Evolutionary conservation across 2,329 filamentous ascomycete species (phyloP).

Genomic region (Pseudogymnoascus sp.): DNA sequence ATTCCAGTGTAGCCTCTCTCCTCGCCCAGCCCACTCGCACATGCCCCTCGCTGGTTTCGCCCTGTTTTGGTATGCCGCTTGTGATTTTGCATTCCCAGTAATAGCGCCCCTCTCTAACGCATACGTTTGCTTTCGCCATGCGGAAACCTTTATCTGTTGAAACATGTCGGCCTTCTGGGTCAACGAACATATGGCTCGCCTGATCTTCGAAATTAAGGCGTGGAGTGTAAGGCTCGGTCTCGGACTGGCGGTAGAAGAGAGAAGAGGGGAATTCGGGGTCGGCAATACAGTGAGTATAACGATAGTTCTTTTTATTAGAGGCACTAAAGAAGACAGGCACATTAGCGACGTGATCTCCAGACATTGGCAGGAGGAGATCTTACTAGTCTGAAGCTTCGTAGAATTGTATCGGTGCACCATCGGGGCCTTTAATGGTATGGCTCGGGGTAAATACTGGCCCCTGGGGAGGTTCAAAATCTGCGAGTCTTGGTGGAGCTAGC

Average conservation of each 20-base stretch:
- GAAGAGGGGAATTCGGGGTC: constrained; percentile 80
- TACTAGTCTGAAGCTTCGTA: constrained; percentile 59
- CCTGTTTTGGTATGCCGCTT: constrained; percentile 53
- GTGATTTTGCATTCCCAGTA: constrained; percentile 94
- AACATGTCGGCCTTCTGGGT: constrained; percentile 64
- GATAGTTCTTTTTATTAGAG: constrained; percentile 65
- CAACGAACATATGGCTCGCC: constrained; percentile 76
- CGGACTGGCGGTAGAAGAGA: constrained; percentile 82
- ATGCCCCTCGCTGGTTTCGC: constrained; percentile 37
- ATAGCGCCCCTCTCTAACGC: constrained; percentile 78
- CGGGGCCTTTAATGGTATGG: constrained; percentile 43
- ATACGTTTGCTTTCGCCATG: constrained; percentile 84
- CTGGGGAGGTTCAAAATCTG: constrained; percentile 53
- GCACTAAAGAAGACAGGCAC: constrained; percentile 34
- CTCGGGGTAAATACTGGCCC: constrained; percentile 50
- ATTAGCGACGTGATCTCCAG: not conserved
- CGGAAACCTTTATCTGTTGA: constrained; percentile 91
- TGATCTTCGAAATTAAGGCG: constrained; percentile 91
- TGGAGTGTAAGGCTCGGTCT: constrained; percentile 73
- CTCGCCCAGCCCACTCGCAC: constrained; percentile 84
- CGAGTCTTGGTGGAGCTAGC: constrained; percentile 53
- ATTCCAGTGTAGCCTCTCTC: constrained; percentile 73
- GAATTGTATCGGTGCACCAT: constrained; percentile 48
- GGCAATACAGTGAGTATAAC: constrained; percentile 84
- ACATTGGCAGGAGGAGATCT: constrained; percentile 25